Evolutionary conservation across 2,329 filamentous ascomycete genomes (phyloP), one percentile per base, ranked within the genome.

Genomic region (Fusarium tricinctum): DNA sequence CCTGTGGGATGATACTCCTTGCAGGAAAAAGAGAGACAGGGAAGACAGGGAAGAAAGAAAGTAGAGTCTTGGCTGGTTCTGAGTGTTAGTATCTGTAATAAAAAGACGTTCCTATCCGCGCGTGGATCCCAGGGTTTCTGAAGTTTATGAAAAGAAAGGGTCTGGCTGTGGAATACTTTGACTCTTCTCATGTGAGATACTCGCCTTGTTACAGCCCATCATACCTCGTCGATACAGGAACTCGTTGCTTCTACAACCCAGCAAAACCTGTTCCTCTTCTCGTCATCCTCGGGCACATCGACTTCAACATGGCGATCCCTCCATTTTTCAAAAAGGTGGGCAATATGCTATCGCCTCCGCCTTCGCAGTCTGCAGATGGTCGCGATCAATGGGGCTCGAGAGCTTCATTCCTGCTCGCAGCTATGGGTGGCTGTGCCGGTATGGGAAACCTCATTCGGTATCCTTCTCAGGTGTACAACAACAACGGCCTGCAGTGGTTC

Each of bases 401-500:
- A 38, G 78, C 84, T 3, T 81, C 85, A 14, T 88, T 87, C 73
- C 77, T 88, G 8, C 82, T 88, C 26, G 85, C 86, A 19, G 83
- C 85, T 4, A 87, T 88, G 85, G 85, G 86, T 43, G 86, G 86
- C 50, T 86, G 84, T 67, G 85, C 84, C 2, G 86, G 86, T 47
- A 85, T 87, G 78, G 86, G 86, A 28, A 88, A 88, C 70, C 78
- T 88, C 23, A 79, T 88, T 20, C 81, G 86, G 28, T 88, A 88
- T 62, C 86, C 86, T 3, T 87, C 85, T 0, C 83, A 86, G 39
- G 81, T 87, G 3, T 88, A 86, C 81, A 88, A 88, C 77, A 88
- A 88, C 73, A 81, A 86, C 57, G 86, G 86, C 4, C 78, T 88
- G 8, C 86, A 88, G 69, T 88, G 86, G 86, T 88, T 87, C 73